Conservation (phyloP, 495 filamentous ascomycete species). For the Penicillium cinerascens region DNA sequence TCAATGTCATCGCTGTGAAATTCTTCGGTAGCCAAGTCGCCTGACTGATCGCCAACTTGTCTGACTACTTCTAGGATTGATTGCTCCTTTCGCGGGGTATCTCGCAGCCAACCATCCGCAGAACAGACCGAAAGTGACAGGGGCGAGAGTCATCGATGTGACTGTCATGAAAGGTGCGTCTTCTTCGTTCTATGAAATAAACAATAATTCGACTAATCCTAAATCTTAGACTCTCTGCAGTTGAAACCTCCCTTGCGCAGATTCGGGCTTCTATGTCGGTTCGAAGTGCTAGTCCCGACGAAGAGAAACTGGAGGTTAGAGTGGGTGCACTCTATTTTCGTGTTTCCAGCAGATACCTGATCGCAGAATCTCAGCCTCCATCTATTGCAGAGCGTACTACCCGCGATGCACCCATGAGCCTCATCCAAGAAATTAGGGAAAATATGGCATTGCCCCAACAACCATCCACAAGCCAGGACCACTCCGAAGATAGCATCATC, state of each 20-base stretch:
- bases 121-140: neutral
- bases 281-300: neutral
- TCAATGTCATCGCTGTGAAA: conserved; percentile 13
- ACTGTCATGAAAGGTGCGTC: conserved; percentile 7
- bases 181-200: neutral
- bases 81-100: conserved; percentile 6
- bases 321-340: neutral
- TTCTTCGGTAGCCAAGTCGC: conserved; percentile 1
- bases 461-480: neutral
- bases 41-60: neutral
- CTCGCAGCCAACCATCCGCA: neutral
- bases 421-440: conserved; percentile 16
- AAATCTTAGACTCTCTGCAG: conserved; percentile 3
- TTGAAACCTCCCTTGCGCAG: conserved; percentile 5
- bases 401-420: conserved; percentile 19
- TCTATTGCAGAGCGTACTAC: conserved; percentile 9
- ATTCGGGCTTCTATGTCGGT: conserved; percentile 4
- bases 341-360: neutral
- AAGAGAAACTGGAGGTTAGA: neutral
- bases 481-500: conserved; percentile 10
- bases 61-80: neutral
- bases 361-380: neutral
- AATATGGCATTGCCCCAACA: conserved; percentile 10
- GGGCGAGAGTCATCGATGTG: neutral
- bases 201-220: neutral